Conservation (phyloP, 2,329 filamentous ascomycete genomes). For the Sporothrix pseudoabietina region DNA sequence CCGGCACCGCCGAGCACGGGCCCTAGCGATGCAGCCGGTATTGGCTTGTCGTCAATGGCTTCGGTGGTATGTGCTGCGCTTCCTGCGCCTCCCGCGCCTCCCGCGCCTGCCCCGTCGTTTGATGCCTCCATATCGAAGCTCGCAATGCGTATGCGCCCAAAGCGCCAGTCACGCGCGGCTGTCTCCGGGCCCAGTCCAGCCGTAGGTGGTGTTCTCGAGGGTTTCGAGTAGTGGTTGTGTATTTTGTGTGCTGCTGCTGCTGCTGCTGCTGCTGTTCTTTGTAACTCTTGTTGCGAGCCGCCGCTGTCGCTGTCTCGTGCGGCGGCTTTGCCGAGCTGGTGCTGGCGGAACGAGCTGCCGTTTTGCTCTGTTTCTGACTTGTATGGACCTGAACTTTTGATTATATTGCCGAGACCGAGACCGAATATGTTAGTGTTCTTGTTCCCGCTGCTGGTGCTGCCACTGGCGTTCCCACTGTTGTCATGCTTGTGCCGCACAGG, state of each 20-base stretch:
- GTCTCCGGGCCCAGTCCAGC: constrained; percentile 52
- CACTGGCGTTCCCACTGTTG: constrained; percentile 19
- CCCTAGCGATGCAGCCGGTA: constrained; percentile 48
- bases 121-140: constrained; percentile 69
- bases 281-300: neutral
- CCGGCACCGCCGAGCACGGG: constrained; percentile 62
- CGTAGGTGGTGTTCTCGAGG: constrained; percentile 28
- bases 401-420: neutral
- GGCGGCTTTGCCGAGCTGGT: neutral
- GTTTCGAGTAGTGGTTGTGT: neutral
- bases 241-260: neutral
- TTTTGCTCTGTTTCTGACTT: neutral
- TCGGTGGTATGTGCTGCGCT: neutral
- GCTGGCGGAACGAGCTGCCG: neutral
- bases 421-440: neutral
- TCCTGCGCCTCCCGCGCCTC: constrained; percentile 33
- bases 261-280: neutral
- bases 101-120: neutral
- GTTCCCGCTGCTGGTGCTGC: neutral
- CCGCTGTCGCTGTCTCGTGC: neutral
- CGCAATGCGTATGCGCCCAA: constrained; percentile 75
- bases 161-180: constrained; percentile 72
- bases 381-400: neutral
- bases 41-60: constrained; percentile 32
- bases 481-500: neutral